A percentile compares a stretch with the other conserved stretches of the same genome.
Evolutionary conservation across 768 basidiomycete species (phyloP).

Genomic region (Cyclocybe aegerita): DNA sequence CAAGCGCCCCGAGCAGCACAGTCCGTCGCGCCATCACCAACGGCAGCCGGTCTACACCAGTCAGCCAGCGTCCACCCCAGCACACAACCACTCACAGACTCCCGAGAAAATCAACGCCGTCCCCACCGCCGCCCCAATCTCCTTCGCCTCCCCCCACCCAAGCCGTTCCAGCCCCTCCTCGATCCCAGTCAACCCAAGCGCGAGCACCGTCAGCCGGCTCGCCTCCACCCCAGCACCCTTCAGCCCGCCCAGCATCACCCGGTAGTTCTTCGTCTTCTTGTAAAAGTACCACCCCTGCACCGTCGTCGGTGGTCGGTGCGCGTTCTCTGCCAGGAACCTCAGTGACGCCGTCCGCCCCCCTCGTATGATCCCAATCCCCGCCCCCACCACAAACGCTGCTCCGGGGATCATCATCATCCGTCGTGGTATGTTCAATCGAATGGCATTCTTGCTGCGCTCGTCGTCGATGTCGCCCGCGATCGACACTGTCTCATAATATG

Average conservation of each 20-base stretch:
- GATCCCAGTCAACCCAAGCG: slow-evolving; percentile 41
- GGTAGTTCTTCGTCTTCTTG: slow-evolving; percentile 95
- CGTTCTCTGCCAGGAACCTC: slow-evolving; percentile 91
- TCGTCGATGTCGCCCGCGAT: slow-evolving; percentile 2
- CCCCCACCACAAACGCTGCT: slow-evolving; percentile 58
- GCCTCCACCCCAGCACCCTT: slow-evolving; percentile 64
- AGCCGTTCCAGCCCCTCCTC: slow-evolving; percentile 38
- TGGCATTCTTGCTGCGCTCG: slow-evolving; percentile 14
- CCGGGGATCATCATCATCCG: slow-evolving; percentile 64
- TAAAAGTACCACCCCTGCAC: slow-evolving; percentile 94
- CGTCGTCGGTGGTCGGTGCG: slow-evolving; percentile 81
- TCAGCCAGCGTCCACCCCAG: not conserved
- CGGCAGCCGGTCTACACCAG: slow-evolving; percentile 52
- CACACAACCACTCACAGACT: slow-evolving; percentile 40
- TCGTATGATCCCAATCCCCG: slow-evolving; percentile 71
- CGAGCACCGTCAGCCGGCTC: slow-evolving; percentile 40
- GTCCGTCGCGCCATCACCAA: slow-evolving; percentile 48
- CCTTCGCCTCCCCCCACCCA: slow-evolving; percentile 41
- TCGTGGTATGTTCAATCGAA: slow-evolving; percentile 46
- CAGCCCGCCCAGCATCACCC: slow-evolving; percentile 71
- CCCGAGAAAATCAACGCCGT: slow-evolving; percentile 59
- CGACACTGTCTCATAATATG: no score
- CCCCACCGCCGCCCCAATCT: slow-evolving; percentile 64
- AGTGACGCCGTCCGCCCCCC: slow-evolving; percentile 70
- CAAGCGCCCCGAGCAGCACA: slow-evolving; percentile 51